phyloP scores from a whole-genome alignment of 164 flowering plant species.

The grape (Vitis vinifera) region ASM3070453v1 NC_081821.1:7411001-7411500 shows the following conservation, averaged over 20 bases:
- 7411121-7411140: no score
- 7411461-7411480: not conserved
- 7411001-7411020: no score
- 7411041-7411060: no score
- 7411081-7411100: no score
- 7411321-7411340: slow-evolving; percentile 99
- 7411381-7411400: slow-evolving; percentile 83
- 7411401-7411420: slow-evolving; percentile 96
- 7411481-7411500: not conserved
- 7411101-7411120: no score
- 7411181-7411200: no score
- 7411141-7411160: no score
- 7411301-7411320: slow-evolving; percentile 96
- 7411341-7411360: slow-evolving; percentile 99
- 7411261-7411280: slow-evolving; percentile 18
- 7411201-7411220: no score
- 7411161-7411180: no score
- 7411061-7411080: no score
- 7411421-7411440: slow-evolving; percentile 56
- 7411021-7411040: no score
- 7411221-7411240: not conserved
- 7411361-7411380: slow-evolving; percentile 99
- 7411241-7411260: not conserved
- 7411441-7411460: not conserved
- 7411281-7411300: slow-evolving; percentile 92